Conservation (phyloP, 108 stramenopile genomes). For the Cyclotella distinguenda region DNA sequence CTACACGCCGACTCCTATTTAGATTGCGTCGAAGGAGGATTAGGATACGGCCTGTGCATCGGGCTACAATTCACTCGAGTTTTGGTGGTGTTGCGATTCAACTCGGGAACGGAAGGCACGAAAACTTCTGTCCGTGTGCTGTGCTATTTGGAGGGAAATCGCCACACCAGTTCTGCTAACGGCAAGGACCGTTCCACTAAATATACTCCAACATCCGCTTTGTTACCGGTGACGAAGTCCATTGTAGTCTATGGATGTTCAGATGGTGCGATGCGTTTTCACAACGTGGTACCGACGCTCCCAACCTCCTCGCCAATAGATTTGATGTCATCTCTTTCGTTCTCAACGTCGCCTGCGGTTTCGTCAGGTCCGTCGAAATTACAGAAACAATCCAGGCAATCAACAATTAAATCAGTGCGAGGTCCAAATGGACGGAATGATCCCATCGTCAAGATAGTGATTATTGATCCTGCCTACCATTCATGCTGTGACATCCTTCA, state of each 20-base stretch:
- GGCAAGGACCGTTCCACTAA: conserved; percentile 5
- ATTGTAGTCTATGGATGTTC: conserved; percentile 54
- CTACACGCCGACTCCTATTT: conserved; percentile 11
- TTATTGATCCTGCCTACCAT: conserved; percentile 47
- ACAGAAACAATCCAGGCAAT: conserved; percentile 12
- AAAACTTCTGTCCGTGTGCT: conserved; percentile 9
- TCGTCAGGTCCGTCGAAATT: neutral
- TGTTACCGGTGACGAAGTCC: conserved; percentile 16
- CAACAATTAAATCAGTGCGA: conserved; percentile 53
- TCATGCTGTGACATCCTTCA: neutral
- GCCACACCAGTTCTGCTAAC: neutral
- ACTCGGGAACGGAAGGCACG: too few relatives aligned
- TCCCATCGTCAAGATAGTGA: conserved; percentile 48
- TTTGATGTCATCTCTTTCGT: neutral
- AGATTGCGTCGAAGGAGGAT: neutral
- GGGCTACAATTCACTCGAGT: conserved; percentile 24
- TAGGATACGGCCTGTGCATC: conserved; percentile 20
- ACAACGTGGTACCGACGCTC: conserved; percentile 41
- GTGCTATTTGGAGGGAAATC: conserved; percentile 39
- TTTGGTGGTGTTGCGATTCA: conserved; percentile 4
- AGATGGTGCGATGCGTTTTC: conserved; percentile 65
- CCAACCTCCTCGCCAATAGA: conserved; percentile 11
- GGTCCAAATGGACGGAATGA: conserved; percentile 53
- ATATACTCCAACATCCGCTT: conserved; percentile 20
- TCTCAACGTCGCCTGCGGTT: neutral